Conservation (phyloP, 768 basidiomycete genomes). For the Leccinum rimulosum region DNA sequence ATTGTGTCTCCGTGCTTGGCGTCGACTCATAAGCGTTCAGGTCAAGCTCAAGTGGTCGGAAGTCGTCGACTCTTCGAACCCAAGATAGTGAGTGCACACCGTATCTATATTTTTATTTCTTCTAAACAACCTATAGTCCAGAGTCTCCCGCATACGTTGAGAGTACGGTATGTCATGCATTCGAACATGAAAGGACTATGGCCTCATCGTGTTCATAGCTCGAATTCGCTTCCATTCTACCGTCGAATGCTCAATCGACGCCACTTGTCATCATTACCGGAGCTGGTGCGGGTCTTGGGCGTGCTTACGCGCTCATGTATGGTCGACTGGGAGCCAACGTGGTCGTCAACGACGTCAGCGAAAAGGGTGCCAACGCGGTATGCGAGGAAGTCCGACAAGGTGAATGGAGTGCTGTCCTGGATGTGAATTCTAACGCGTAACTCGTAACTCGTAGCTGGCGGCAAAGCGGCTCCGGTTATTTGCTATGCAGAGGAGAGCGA, state of each 20-base stretch:
- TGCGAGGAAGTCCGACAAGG: constrained; percentile 85
- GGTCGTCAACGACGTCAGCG: constrained; percentile 92
- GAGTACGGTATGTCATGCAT: constrained; percentile 39
- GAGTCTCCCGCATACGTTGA: constrained; percentile 61
- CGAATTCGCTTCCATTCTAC: constrained; percentile 56
- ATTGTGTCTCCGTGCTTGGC: background rate
- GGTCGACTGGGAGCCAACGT: constrained; percentile 93
- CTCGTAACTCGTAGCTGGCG: constrained; percentile 58
- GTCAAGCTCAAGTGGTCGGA: constrained; percentile 83
- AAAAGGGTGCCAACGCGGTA: constrained; percentile 78
- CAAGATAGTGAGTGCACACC: constrained; percentile 55
- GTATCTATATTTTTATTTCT: background rate
- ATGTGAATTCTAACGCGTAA: background rate
- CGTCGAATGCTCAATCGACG: constrained; percentile 66
- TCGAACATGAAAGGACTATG: background rate
- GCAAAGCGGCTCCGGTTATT: constrained; percentile 79
- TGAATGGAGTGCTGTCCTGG: constrained; percentile 28
- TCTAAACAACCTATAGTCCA: constrained; percentile 48
- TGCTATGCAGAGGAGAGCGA: constrained; percentile 93
- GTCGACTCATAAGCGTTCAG: constrained; percentile 33
- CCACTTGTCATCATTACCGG: constrained; percentile 87
- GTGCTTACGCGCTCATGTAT: constrained; percentile 90
- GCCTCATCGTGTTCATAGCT: constrained; percentile 41
- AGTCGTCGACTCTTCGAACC: constrained; percentile 73
- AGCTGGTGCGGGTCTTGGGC: constrained; percentile 91